Evolutionary conservation across 129 eudicot genomes (phyloP).

Genomic region (Flaveria bidentis): DNA sequence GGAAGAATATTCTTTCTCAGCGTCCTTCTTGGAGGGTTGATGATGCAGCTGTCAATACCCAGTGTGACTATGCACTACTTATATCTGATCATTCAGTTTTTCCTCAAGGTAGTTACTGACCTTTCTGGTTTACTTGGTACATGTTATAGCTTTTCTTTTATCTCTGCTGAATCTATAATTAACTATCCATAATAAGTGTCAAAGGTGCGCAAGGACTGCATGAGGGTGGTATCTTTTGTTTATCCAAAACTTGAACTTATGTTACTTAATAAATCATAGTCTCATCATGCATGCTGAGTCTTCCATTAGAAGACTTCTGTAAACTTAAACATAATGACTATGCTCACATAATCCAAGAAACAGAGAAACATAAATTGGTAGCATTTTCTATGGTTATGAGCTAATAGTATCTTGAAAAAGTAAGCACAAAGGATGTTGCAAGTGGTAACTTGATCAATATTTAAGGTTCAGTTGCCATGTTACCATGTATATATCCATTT

Average conservation of each 20-base stretch:
- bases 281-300: constrained; percentile 10
- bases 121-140: neutral
- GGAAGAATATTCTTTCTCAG: constrained; percentile 53
- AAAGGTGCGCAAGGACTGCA: neutral
- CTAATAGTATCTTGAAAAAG: constrained; percentile 1
- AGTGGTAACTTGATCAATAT: constrained; percentile 6
- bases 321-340: constrained; percentile 6
- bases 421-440: constrained; percentile 5
- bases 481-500: neutral
- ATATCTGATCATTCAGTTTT: constrained; percentile 91
- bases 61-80: constrained; percentile 65
- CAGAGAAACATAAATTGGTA: constrained; percentile 11
- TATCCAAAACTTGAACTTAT: constrained; percentile 11
- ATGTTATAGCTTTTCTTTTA: neutral
- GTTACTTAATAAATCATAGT: constrained; percentile 4
- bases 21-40: constrained; percentile 87
- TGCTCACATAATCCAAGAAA: constrained; percentile 9
- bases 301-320: neutral
- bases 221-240: neutral
- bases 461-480: neutral
- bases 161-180: neutral
- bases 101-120: constrained; percentile 58
- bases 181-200: constrained; percentile 9
- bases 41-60: constrained; percentile 65
- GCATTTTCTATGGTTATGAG: constrained; percentile 18